Percentiles rank a stretch among this genome's conserved stretches.
Evolutionary conservation across 768 basidiomycete genomes (phyloP).

Genomic region (Tulasnella sp.): DNA sequence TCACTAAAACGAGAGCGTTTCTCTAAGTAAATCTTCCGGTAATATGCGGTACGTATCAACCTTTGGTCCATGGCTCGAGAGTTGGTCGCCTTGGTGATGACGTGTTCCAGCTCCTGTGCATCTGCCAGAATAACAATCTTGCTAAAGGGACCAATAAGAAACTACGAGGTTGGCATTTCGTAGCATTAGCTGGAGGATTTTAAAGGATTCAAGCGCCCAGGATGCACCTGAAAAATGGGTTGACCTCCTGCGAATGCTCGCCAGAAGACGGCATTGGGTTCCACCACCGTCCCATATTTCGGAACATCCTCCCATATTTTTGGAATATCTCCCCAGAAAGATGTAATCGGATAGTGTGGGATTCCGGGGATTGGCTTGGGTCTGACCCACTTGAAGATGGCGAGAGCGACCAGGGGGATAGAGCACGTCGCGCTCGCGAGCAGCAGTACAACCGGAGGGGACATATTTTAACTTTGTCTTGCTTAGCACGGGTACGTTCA

Average conservation of each 20-base stretch:
- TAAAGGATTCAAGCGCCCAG: not conserved
- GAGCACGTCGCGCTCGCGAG: not conserved
- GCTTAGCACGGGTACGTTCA: not conserved
- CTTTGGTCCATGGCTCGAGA: not conserved
- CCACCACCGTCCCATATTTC: not conserved
- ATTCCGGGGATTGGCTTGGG: slow-evolving; percentile 7
- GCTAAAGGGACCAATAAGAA: slow-evolving; percentile 13
- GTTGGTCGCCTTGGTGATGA: not conserved
- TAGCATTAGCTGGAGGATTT: not conserved
- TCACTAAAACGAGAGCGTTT: not conserved
- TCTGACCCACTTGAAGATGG: not conserved
- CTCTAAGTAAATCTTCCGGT: not conserved
- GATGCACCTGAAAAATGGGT: slow-evolving; percentile 17
- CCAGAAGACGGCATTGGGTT: not conserved
- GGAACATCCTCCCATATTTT: not conserved
- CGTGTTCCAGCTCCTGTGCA: slow-evolving; percentile 10
- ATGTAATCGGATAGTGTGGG: slow-evolving; percentile 15
- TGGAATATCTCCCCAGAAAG: slow-evolving; percentile 2
- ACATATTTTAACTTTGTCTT: not conserved
- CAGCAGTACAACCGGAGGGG: not conserved
- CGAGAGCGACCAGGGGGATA: not conserved
- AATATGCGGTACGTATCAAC: not conserved
- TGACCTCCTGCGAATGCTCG: not conserved
- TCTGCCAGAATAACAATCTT: not conserved
- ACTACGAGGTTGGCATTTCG: not conserved